Base-by-base conservation (phyloP, 1,284 basidiomycete species). In the Chalciporus sp. region DNA sequence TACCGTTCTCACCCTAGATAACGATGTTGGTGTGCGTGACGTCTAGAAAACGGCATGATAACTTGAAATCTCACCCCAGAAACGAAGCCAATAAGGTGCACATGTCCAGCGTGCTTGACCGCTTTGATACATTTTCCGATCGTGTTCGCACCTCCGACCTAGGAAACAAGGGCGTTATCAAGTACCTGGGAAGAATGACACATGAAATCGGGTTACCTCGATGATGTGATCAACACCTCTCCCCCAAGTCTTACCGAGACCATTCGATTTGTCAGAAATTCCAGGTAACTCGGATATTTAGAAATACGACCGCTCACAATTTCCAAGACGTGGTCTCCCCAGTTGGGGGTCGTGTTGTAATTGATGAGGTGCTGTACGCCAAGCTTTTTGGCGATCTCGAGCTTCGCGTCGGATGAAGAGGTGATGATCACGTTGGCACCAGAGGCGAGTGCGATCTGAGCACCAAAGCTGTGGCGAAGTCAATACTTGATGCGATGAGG, bases 371-470 rank as follows among this genome's bases (percentile, higher is more conserved):
- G 72, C 8, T 76, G 74, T 0, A 76, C 82, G 4, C 81, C 82
- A 12, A 83, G 71, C 52, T 74, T 71, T 51, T 70, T 71, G 0
- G 74, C 78, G 14, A 76, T 48, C 56, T 78, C 72, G 8, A 84
- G 72, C 66, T 88, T 88, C 33, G 80, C 76, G 57, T 85, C 81
- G 0, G 82, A 83, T 1, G 83, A 85, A 1, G 82, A 85, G 0
- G 83, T 85, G 23, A 76, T 73, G 53, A 88, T 84, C 17, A 82
- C 82, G 4, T 67, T 77, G 2, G 83, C 83, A 12, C 85, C 84
- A 0, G 78, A 74, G 0, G 80, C 81, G 17, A 79, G 70, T 12
- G 82, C 84, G 42, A 87, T 71, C 64, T 85, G 84, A 1, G 79
- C 61, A 26, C 68, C 79, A 61, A 80, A 77, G 26, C 77, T 80